Conservation (phyloP, 164 flowering plant genomes). For the Berberis vulgaris region DNA sequence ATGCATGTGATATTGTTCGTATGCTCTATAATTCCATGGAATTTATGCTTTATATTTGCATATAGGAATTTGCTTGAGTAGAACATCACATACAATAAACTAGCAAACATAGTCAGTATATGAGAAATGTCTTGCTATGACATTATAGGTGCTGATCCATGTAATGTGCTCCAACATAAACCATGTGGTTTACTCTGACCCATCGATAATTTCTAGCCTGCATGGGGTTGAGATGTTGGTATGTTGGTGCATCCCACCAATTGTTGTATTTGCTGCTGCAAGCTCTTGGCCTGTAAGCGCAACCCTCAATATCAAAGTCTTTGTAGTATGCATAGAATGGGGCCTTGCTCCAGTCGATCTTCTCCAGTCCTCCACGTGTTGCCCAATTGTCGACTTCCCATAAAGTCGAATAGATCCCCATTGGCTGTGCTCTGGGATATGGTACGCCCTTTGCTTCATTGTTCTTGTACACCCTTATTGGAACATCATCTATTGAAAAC, state of each 20-base stretch:
- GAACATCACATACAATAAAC: too few relatives aligned
- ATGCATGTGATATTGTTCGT: too few relatives aligned
- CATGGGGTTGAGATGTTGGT: slow-evolving; percentile 5
- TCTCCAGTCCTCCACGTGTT: slow-evolving; percentile 15
- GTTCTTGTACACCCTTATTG: slow-evolving; percentile 15
- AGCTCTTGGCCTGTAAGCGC: background rate
- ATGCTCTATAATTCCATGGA: too few relatives aligned
- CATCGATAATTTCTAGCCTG: slow-evolving; percentile 9
- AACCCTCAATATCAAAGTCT: slow-evolving; percentile 13
- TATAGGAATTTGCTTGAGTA: too few relatives aligned
- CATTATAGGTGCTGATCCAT: too few relatives aligned
- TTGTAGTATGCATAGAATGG: slow-evolving; percentile 12
- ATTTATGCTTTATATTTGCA: too few relatives aligned
- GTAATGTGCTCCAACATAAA: slow-evolving; percentile 8
- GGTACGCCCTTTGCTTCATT: slow-evolving; percentile 8
- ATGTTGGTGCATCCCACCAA: slow-evolving; percentile 11
- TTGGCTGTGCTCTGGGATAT: slow-evolving; percentile 5
- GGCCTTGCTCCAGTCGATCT: slow-evolving; percentile 13
- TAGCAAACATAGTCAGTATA: too few relatives aligned
- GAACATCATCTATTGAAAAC: slow-evolving; percentile 8
- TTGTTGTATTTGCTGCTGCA: background rate
- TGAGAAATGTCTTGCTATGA: slow-evolving; percentile 5
- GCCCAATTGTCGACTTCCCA: slow-evolving; percentile 16
- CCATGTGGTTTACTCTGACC: slow-evolving; percentile 10
- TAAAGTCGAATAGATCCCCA: slow-evolving; percentile 11